Evolutionary conservation across 2,329 filamentous ascomycete species (phyloP), one percentile per base, ranked within the genome.

Genomic region (Kalaharituber pfeilii): DNA sequence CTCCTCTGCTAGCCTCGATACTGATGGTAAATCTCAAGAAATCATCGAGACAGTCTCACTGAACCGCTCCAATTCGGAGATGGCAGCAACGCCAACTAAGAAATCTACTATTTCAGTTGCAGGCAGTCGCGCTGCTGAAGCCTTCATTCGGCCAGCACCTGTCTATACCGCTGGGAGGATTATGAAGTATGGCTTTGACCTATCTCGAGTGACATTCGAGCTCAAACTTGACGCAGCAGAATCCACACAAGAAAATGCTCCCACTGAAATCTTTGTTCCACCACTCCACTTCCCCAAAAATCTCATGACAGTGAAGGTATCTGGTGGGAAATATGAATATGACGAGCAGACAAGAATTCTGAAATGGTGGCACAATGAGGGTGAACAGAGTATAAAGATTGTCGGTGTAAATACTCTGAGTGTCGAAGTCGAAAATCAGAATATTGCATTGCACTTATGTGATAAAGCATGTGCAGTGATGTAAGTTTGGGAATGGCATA

Each of bases 311-410:
- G 80, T 98, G 3, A 76, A 82, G 53, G 83, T 87, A 26, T 86
- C 79, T 51, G 84, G 83, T 0, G 93, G 93, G 5, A 91, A 89
- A 66, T 98, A 88, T 88, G 80, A 82, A 62, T 86, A 96, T 57
- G 81, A 87, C 57, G 82, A 87, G 54, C 18, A 22, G 18, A 25
- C 18, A 20, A 89, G 95, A 70, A 77, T 77, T 59, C 70, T 98
- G 59, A 79, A 78, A 62, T 98, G 91, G 91, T 95, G 89, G 88
- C 88, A 98, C 69, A 79, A 78, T 1, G 81, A 82, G 54, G 91
- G 89, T 1, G 79, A 87, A 61, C 89, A 96, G 69, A 80, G 72
- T 49, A 73, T 98, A 53, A 83, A 76, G 58, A 75, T 95, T 7
- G 80, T 76, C 20, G 91, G 91, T 0, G 70, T 85, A 20, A 80